Percentiles rank a stretch among this genome's conserved stretches.
These are phyloP conservation scores for Lagenaria siceraria DNA, from an alignment of 306 rosid genomes.

Conservation along the genomic window DNA sequence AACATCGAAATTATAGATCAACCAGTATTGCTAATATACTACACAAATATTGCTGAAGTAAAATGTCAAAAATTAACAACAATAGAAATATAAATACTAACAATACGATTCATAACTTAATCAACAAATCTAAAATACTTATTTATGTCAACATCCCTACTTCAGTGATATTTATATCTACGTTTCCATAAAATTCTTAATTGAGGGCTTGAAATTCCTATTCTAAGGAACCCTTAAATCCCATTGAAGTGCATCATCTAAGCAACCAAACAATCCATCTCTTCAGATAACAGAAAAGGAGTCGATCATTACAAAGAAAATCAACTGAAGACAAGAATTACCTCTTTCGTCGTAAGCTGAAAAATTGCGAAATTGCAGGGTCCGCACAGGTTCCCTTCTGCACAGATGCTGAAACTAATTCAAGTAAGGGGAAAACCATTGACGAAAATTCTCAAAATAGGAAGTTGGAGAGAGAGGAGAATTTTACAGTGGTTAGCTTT, in stretches of 20 bases:
- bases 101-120: not conserved
- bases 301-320: not conserved
- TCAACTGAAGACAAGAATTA: not conserved
- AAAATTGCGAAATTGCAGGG: conserved; percentile 32
- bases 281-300: not conserved
- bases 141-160: not conserved
- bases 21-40: not conserved
- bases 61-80: not conserved
- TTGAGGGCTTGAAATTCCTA: not conserved
- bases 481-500: conserved; percentile 33
- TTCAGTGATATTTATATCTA: not conserved
- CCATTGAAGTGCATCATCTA: not conserved
- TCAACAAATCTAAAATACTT: not conserved
- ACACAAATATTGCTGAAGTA: not conserved
- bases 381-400: conserved; percentile 30
- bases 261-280: not conserved
- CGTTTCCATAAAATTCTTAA: not conserved
- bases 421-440: not conserved
- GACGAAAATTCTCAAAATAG: not conserved
- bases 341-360: conserved; percentile 43
- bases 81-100: not conserved
- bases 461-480: not conserved
- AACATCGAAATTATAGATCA: not conserved
- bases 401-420: conserved; percentile 29
- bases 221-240: not conserved